These are phyloP conservation scores for Aureobasidium vineae DNA, from an alignment of 2,329 filamentous ascomycete genomes.

Conservation along the genomic window DNA sequence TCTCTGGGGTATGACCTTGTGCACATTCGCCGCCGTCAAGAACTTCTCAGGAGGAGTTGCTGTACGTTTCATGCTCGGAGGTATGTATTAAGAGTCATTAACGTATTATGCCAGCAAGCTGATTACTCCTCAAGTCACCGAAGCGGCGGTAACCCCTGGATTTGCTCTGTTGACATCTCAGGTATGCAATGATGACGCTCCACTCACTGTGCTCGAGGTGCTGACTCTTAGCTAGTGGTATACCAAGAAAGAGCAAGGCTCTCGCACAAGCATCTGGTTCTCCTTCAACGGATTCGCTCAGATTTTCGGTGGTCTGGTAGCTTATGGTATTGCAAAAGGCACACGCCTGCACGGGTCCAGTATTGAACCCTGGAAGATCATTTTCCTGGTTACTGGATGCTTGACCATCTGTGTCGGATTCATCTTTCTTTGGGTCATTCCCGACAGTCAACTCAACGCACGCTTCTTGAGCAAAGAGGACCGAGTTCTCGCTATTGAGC, in stretches of 20 bases:
- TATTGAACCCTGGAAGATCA: slow-evolving; percentile 65
- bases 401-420: slow-evolving; percentile 45
- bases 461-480: slow-evolving; percentile 65
- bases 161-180: slow-evolving; percentile 63
- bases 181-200: neutral
- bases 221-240: slow-evolving; percentile 58
- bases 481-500: slow-evolving; percentile 65
- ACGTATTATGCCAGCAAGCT: neutral
- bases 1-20: slow-evolving; percentile 60
- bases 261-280: slow-evolving; percentile 65
- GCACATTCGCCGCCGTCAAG: slow-evolving; percentile 61
- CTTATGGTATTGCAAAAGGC: slow-evolving; percentile 62
- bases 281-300: slow-evolving; percentile 64
- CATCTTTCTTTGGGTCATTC: slow-evolving; percentile 49
- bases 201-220: neutral
- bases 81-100: slow-evolving; percentile 36
- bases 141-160: slow-evolving; percentile 66
- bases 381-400: slow-evolving; percentile 49
- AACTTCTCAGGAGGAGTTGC: slow-evolving; percentile 62
- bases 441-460: slow-evolving; percentile 61
- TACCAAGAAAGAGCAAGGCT: slow-evolving; percentile 65
- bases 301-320: slow-evolving; percentile 61
- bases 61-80: slow-evolving; percentile 65
- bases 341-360: slow-evolving; percentile 54
- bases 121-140: slow-evolving; percentile 45